These are phyloP conservation scores for Cornus suecica DNA, from an alignment of 148 eudicot genomes.

Conservation along the genomic window DNA sequence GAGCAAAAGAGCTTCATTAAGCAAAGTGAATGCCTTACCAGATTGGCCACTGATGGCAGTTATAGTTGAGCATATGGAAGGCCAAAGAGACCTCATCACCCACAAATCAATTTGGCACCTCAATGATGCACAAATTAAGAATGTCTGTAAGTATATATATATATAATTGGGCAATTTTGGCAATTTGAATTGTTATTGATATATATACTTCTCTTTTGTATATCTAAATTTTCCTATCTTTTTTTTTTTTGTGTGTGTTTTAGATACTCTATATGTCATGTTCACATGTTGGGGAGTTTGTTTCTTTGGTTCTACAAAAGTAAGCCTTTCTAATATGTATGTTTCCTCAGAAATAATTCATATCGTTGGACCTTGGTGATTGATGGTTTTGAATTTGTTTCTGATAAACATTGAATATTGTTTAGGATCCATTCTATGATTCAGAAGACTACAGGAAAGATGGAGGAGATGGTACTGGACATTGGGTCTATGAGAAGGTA, in stretches of 20 bases:
- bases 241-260: conserved; percentile 8
- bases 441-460: conserved; percentile 70
- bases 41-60: conserved; percentile 85
- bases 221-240: no score
- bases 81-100: conserved; percentile 69
- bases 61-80: conserved; percentile 70
- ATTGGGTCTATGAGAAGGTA: conserved; percentile 88
- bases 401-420: background rate
- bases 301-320: conserved; percentile 79
- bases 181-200: background rate
- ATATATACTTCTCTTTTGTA: background rate
- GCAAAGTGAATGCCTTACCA: conserved; percentile 53
- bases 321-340: conserved; percentile 26
- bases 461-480: conserved; percentile 89
- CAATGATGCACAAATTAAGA: conserved; percentile 68
- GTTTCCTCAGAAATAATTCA: background rate
- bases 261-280: conserved; percentile 73
- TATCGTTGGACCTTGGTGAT: background rate
- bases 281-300: conserved; percentile 87
- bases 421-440: conserved; percentile 83
- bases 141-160: conserved; percentile 57
- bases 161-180: background rate
- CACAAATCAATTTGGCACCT: conserved; percentile 83
- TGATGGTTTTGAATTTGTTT: background rate
- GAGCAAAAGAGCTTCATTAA: conserved; percentile 23